These are phyloP conservation scores for Sporothrix variecibatus DNA, from an alignment of 2,329 filamentous ascomycete genomes.

Conservation along the genomic window DNA sequence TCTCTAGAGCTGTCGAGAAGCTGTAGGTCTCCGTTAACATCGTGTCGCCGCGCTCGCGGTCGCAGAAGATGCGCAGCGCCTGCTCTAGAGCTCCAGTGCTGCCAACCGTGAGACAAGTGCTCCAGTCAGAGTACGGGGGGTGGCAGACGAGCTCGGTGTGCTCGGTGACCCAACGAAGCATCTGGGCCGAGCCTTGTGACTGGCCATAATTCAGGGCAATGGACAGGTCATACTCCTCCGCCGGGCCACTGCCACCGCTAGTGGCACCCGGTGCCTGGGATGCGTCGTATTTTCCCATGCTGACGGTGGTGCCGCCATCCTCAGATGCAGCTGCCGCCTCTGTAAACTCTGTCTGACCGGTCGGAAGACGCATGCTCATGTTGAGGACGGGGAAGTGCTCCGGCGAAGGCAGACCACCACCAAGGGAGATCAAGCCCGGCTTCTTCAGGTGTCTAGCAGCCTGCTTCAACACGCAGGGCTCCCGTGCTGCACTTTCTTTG, in stretches of 20 bases:
- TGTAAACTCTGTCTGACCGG: conserved; percentile 64
- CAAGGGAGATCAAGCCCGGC: conserved; percentile 85
- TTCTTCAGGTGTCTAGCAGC: conserved; percentile 78
- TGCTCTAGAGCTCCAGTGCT: conserved; percentile 86
- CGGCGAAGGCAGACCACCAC: conserved; percentile 84
- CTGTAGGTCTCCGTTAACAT: conserved; percentile 89
- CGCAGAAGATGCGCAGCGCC: conserved; percentile 77
- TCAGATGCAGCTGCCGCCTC: conserved; percentile 62
- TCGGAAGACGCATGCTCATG: conserved; percentile 72
- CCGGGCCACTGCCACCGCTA: conserved; percentile 35
- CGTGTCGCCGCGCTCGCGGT: conserved; percentile 68
- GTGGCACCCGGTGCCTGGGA: conserved; percentile 48
- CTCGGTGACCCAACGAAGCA: conserved; percentile 89
- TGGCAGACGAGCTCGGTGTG: conserved; percentile 89
- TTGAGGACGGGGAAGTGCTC: conserved; percentile 92
- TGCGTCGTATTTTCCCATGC: conserved; percentile 82
- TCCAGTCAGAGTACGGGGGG: conserved; percentile 90
- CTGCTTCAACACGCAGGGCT: conserved; percentile 75
- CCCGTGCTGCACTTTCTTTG: conserved; percentile 59
- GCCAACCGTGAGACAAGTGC: conserved; percentile 77
- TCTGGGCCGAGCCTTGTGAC: conserved; percentile 79
- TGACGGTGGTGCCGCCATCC: conserved; percentile 58
- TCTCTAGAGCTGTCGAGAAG: conserved; percentile 72
- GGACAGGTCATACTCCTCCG: conserved; percentile 67
- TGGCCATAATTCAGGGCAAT: conserved; percentile 94